Percentiles rank a stretch among this genome's conserved stretches.
phyloP scores from a whole-genome alignment of 306 rosid genomes.

The Oemleria cerasiformis region DNA sequence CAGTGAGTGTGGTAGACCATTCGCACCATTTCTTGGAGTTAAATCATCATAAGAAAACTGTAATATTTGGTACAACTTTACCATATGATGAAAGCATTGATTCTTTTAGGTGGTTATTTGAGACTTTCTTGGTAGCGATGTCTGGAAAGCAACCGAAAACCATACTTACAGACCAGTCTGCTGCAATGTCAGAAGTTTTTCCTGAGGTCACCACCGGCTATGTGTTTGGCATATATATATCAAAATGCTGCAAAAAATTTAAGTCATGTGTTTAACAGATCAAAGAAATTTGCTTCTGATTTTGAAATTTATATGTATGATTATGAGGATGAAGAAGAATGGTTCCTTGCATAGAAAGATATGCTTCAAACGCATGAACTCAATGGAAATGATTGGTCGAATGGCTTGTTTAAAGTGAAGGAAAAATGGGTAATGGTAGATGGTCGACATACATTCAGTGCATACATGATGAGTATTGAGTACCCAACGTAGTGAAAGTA shows the following conservation, averaged over 20 bases:
- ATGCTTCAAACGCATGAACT: conserved; percentile 13
- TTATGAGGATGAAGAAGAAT: conserved; percentile 14
- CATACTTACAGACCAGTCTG: too few relatives aligned
- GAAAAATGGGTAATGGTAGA: not conserved
- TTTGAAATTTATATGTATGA: conserved; percentile 9
- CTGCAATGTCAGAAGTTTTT: too few relatives aligned
- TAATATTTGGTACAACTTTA: too few relatives aligned
- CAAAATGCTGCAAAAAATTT: not conserved
- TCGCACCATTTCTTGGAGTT: too few relatives aligned
- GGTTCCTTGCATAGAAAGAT: not conserved
- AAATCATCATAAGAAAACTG: too few relatives aligned
- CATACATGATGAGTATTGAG: not conserved
- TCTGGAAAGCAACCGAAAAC: too few relatives aligned
- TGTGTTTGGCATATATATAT: conserved; percentile 8
- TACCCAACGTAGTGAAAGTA: conserved; percentile 9
- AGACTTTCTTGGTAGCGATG: too few relatives aligned
- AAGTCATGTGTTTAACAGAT: not conserved
- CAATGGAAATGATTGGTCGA: not conserved
- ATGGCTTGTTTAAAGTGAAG: not conserved
- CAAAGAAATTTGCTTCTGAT: not conserved
- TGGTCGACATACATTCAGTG: not conserved
- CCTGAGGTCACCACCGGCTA: too few relatives aligned
- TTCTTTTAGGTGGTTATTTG: too few relatives aligned
- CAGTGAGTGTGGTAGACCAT: too few relatives aligned
- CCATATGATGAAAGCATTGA: too few relatives aligned